A percentile compares a stretch with the other conserved stretches of the same genome.
These are phyloP conservation scores for Peniophora sp. DNA, from an alignment of 1,284 basidiomycete genomes.

Conservation along the genomic window DNA sequence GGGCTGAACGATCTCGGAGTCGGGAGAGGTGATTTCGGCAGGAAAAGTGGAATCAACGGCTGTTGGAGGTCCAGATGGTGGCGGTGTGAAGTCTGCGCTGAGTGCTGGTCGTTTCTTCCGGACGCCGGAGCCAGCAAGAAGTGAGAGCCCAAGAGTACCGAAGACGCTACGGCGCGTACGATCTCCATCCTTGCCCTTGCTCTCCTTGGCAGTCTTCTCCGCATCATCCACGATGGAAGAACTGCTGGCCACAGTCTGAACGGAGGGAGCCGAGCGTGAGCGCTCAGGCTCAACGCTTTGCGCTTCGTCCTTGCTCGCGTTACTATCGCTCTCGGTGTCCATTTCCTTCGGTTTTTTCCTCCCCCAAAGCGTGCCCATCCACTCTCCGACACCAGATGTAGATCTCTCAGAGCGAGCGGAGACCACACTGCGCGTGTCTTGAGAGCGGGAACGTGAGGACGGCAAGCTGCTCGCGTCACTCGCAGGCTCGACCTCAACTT, in stretches of 20 bases:
- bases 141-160: constrained; percentile 60
- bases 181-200: constrained; percentile 22
- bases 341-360: constrained; percentile 25
- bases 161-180: constrained; percentile 61
- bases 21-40: background rate
- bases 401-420: constrained; percentile 17
- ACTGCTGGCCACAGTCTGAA: background rate
- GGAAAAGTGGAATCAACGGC: constrained; percentile 3
- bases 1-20: background rate
- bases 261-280: background rate
- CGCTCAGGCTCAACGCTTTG: constrained; percentile 2
- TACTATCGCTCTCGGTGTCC: constrained; percentile 3
- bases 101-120: constrained; percentile 22
- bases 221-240: constrained; percentile 1
- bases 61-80: constrained; percentile 9
- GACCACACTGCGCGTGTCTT: constrained; percentile 7
- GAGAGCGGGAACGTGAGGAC: constrained; percentile 6
- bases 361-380: constrained; percentile 63
- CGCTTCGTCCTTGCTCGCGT: background rate
- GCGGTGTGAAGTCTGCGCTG: constrained; percentile 7
- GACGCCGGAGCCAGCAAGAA: constrained; percentile 37
- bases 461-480: constrained; percentile 6
- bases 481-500: background rate
- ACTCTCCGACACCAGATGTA: constrained; percentile 30
- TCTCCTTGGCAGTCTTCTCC: constrained; percentile 6